These are phyloP conservation scores for Paxillus involutus DNA, from an alignment of 768 basidiomycete genomes.

Conservation along the genomic window DNA sequence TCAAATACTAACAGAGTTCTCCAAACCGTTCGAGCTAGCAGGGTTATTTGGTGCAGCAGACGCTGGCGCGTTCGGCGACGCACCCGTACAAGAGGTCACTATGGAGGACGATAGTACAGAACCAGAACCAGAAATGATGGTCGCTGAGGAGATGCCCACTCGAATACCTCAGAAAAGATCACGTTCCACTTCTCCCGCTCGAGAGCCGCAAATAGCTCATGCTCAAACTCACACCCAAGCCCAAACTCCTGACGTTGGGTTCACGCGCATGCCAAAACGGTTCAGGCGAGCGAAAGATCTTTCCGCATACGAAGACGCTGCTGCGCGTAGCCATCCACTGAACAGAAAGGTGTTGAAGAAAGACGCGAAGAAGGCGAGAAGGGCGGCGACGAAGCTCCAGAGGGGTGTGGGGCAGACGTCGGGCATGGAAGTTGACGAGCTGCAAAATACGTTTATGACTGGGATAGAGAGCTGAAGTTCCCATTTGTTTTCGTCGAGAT, in stretches of 20 bases:
- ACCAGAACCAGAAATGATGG: slow-evolving; percentile 35
- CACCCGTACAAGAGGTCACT: slow-evolving; percentile 41
- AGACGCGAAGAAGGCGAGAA: slow-evolving; percentile 62
- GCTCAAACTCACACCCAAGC: not conserved
- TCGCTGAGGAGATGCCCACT: slow-evolving; percentile 38
- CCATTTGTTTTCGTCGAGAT: not conserved
- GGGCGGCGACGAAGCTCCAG: slow-evolving; percentile 40
- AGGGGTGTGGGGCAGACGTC: not conserved
- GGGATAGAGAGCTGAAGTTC: slow-evolving; percentile 14
- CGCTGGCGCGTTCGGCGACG: slow-evolving; percentile 69
- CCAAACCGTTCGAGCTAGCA: slow-evolving; percentile 78
- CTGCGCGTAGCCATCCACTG: slow-evolving; percentile 46
- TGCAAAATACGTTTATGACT: slow-evolving; percentile 24
- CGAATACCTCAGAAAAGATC: slow-evolving; percentile 31
- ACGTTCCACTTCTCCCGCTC: slow-evolving; percentile 9
- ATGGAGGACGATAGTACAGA: slow-evolving; percentile 42
- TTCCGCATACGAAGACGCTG: slow-evolving; percentile 51
- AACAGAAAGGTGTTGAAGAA: slow-evolving; percentile 59
- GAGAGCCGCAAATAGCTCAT: not conserved
- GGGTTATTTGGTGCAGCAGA: slow-evolving; percentile 83
- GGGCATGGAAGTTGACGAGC: slow-evolving; percentile 32
- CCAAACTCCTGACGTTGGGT: not conserved
- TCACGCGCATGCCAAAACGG: slow-evolving; percentile 50
- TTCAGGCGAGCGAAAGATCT: slow-evolving; percentile 56
- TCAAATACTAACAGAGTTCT: slow-evolving; percentile 68